A percentile compares a stretch with the other conserved stretches of the same genome.
These are phyloP conservation scores for Podospora australis DNA, from an alignment of 495 filamentous ascomycete genomes.

Conservation along the genomic window DNA sequence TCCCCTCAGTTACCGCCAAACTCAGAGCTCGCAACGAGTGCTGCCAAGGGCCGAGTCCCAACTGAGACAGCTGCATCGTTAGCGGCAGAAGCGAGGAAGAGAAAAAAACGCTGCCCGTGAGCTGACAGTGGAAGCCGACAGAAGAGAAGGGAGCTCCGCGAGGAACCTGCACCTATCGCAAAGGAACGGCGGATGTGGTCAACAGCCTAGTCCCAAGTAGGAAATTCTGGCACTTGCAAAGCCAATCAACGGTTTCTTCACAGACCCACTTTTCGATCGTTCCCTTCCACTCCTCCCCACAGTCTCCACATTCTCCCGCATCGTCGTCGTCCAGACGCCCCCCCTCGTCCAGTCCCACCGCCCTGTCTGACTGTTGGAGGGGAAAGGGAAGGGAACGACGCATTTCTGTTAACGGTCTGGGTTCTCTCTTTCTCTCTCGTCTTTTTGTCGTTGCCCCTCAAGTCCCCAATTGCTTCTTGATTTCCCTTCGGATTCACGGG, in stretches of 20 bases:
- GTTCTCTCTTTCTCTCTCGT: background rate
- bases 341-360: slow-evolving; percentile 2
- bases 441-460: background rate
- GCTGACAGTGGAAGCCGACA: slow-evolving; percentile 24
- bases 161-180: slow-evolving; percentile 5
- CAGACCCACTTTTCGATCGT: slow-evolving; percentile 6
- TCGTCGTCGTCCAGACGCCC: slow-evolving; percentile 4
- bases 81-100: slow-evolving; percentile 9
- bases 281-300: slow-evolving; percentile 17
- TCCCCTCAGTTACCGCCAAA: background rate
- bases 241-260: slow-evolving; percentile 9
- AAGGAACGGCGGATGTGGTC: slow-evolving; percentile 22
- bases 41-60: background rate
- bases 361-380: no score
- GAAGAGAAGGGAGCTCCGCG: slow-evolving; percentile 23
- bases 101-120: slow-evolving; percentile 15
- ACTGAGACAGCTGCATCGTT: slow-evolving; percentile 13
- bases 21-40: background rate
- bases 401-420: no score
- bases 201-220: slow-evolving; percentile 20
- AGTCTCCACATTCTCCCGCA: slow-evolving; percentile 10
- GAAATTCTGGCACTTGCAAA: slow-evolving; percentile 4
- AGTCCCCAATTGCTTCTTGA: slow-evolving; percentile 1
- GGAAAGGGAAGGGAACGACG: background rate
- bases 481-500: no score